A percentile compares a stretch with the other conserved stretches of the same genome.
Conservation (phyloP, 2,329 filamentous ascomycete species). For the Claviceps humidiphila region DNA sequence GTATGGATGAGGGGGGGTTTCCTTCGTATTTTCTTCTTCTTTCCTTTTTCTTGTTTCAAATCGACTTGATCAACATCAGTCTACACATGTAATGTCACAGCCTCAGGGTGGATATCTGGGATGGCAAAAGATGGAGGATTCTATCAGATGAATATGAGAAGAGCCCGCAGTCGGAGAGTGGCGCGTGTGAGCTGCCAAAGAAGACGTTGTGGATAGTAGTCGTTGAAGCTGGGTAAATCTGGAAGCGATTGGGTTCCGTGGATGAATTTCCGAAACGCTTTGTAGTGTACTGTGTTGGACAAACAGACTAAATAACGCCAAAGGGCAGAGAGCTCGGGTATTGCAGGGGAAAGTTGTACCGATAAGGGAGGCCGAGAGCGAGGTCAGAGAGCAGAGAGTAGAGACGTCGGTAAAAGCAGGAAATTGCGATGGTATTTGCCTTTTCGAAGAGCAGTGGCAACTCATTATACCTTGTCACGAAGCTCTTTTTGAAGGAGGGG, state of each 20-base stretch:
- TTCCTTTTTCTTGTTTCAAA: neutral
- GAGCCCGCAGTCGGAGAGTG: neutral
- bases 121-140: neutral
- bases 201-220: neutral
- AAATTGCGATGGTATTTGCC: neutral
- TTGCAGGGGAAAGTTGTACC: no score
- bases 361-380: no score
- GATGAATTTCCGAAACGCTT: neutral
- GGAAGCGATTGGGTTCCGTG: neutral
- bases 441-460: neutral
- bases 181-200: neutral
- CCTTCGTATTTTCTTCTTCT: neutral
- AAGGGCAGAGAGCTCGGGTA: no score
- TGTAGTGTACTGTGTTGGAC: neutral
- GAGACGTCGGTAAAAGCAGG: neutral
- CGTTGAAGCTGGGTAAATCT: neutral
- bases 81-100: neutral
- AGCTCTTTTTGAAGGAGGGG: neutral
- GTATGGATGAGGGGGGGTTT: neutral
- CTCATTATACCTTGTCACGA: neutral
- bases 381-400: neutral
- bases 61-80: neutral
- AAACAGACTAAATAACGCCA: neutral
- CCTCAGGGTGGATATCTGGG: neutral
- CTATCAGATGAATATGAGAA: neutral